A percentile compares a stretch with the other conserved stretches of the same genome.
Conservation (phyloP, 306 rosid genomes). For the Betula pendula region DNA sequence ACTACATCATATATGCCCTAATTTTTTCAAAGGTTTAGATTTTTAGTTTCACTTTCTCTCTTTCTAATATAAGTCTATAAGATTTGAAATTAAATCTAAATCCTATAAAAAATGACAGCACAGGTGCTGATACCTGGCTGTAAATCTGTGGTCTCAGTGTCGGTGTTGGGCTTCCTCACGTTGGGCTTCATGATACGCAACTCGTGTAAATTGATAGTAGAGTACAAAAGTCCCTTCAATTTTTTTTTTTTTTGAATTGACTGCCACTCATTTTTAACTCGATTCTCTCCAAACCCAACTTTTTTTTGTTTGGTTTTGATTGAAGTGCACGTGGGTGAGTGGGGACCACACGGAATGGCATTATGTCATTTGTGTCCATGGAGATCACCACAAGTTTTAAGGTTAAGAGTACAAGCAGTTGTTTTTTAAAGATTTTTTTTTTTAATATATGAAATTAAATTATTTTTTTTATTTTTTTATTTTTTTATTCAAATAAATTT, state of each 20-base stretch:
- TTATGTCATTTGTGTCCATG: not conserved
- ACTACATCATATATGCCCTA: no score
- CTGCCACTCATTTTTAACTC: not conserved
- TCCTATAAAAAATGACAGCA: no score
- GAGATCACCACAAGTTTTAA: not conserved
- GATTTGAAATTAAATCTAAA: no score
- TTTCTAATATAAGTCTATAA: no score
- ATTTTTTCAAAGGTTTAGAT: no score
- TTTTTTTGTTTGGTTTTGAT: not conserved
- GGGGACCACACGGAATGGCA: not conserved
- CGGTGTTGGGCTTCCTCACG: conserved; percentile 17
- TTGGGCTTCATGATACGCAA: not conserved
- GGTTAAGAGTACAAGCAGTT: no score
- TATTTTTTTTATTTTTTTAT: no score
- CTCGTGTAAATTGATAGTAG: not conserved
- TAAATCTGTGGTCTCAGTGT: conserved; percentile 4
- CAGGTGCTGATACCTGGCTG: no score
- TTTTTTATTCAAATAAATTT: no score
- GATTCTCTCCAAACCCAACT: not conserved
- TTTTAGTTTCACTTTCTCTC: no score
- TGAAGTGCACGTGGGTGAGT: not conserved
- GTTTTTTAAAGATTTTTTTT: no score
- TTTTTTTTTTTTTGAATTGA: not conserved
- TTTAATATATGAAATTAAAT: no score
- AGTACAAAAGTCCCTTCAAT: not conserved